Conservation (phyloP, 148 eudicot species). For the Nepenthes gracilis region DNA sequence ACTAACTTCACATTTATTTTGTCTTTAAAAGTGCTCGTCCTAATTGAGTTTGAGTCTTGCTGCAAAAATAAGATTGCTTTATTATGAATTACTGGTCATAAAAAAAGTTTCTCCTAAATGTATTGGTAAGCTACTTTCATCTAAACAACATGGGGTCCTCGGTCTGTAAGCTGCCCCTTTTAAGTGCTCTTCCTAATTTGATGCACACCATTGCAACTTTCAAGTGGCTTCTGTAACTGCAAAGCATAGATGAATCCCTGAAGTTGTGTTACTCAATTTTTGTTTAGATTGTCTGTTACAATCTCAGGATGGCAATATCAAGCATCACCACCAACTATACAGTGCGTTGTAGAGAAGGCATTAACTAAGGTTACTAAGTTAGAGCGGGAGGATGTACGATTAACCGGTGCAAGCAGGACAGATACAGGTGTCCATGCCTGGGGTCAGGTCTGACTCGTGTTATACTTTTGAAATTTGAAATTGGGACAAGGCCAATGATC, state of each 20-base stretch:
- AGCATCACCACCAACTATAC: conserved; percentile 69
- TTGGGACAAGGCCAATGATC: neutral
- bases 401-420: conserved; percentile 90
- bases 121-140: too few species aligned
- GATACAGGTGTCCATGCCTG: conserved; percentile 95
- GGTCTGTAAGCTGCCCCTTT: too few species aligned
- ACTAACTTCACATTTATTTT: neutral
- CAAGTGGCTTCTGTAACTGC: too few species aligned
- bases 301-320: conserved; percentile 89
- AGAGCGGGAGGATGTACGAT: conserved; percentile 44
- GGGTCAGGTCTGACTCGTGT: conserved; percentile 67
- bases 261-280: too few species aligned
- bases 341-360: conserved; percentile 63
- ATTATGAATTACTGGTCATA: too few species aligned
- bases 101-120: too few species aligned
- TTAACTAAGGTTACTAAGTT: conserved; percentile 54
- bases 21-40: neutral
- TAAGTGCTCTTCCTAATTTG: neutral
- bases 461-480: neutral
- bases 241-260: too few species aligned
- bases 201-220: neutral
- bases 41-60: neutral
- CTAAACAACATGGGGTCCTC: too few species aligned
- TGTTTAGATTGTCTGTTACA: too few species aligned
- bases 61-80: too few species aligned